Conservation (phyloP, 2,329 filamentous ascomycete species). For the Aureobasidium subglaciale region DNA sequence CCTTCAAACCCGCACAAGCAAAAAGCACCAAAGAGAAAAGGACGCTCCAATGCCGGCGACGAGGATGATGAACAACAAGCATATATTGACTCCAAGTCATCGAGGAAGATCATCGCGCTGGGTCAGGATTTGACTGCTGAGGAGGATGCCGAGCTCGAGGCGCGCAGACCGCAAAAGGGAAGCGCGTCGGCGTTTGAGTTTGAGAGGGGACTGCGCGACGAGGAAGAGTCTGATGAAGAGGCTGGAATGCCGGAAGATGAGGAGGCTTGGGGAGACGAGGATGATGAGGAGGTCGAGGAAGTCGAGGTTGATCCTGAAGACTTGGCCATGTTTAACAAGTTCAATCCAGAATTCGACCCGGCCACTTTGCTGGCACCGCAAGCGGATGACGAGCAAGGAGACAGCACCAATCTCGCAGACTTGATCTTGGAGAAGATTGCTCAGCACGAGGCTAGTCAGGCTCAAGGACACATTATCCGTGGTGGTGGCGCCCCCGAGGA, state of each 20-base stretch:
- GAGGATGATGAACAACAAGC: slow-evolving; percentile 42
- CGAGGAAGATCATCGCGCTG: slow-evolving; percentile 79
- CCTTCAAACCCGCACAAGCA: slow-evolving; percentile 63
- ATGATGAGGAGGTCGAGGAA: slow-evolving; percentile 56
- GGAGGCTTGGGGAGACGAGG: slow-evolving; percentile 70
- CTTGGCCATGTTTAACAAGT: slow-evolving; percentile 83
- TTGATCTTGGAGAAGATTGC: slow-evolving; percentile 93
- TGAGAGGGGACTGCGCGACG: slow-evolving; percentile 56
- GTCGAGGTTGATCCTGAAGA: slow-evolving; percentile 82
- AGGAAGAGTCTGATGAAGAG: slow-evolving; percentile 34
- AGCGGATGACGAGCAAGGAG: slow-evolving; percentile 40
- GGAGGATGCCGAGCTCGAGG: slow-evolving; percentile 51
- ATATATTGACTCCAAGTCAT: slow-evolving; percentile 83
- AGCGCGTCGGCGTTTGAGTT: slow-evolving; percentile 67
- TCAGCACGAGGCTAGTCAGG: slow-evolving; percentile 68
- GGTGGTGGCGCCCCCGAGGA: slow-evolving; percentile 62
- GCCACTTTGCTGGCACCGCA: slow-evolving; percentile 61
- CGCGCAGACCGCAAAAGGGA: slow-evolving; percentile 34
- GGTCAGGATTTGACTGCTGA: slow-evolving; percentile 85
- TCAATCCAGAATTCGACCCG: slow-evolving; percentile 69
- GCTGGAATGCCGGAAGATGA: slow-evolving; percentile 40
- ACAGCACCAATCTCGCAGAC: slow-evolving; percentile 74
- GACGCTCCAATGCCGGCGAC: slow-evolving; percentile 47
- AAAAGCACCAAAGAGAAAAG: slow-evolving; percentile 58
- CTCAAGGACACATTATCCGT: slow-evolving; percentile 35